These are phyloP conservation scores for Neoascochyta sp. DNA, from an alignment of 2,329 filamentous ascomycete genomes.

Conservation along the genomic window DNA sequence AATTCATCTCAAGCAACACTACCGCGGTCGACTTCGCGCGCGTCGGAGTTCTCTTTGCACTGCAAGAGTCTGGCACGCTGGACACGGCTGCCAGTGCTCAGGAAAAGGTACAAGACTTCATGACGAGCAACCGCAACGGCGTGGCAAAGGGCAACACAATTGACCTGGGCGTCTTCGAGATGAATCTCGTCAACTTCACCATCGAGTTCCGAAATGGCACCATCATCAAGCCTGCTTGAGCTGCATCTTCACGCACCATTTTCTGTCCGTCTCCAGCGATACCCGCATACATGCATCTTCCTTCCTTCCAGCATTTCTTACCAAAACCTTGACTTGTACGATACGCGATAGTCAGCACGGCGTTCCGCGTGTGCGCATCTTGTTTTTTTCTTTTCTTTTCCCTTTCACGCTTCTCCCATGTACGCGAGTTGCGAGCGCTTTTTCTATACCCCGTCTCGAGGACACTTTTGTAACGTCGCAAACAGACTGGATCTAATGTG, in stretches of 20 bases:
- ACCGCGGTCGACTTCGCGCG: slow-evolving; percentile 46
- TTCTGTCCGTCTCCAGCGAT: slow-evolving; percentile 7
- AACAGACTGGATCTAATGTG: too few species aligned
- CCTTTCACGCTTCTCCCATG: too few species aligned
- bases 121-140: slow-evolving; percentile 29
- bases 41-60: slow-evolving; percentile 44
- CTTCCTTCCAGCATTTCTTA: neutral
- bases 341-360: too few species aligned
- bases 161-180: slow-evolving; percentile 27
- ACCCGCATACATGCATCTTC: slow-evolving; percentile 10
- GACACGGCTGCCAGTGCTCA: slow-evolving; percentile 44
- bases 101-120: slow-evolving; percentile 40
- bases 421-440: too few species aligned
- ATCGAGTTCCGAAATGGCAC: slow-evolving; percentile 36
- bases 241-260: slow-evolving; percentile 2
- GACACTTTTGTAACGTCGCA: too few species aligned
- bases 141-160: slow-evolving; percentile 21
- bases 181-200: slow-evolving; percentile 31
- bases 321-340: slow-evolving; percentile 2
- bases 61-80: slow-evolving; percentile 42
- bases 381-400: too few species aligned
- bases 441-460: too few species aligned
- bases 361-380: too few species aligned
- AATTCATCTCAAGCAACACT: slow-evolving; percentile 36
- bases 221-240: slow-evolving; percentile 10